phyloP scores from a whole-genome alignment of 805 yeast species.

The Hanseniaspora jakobsenii region DNA sequence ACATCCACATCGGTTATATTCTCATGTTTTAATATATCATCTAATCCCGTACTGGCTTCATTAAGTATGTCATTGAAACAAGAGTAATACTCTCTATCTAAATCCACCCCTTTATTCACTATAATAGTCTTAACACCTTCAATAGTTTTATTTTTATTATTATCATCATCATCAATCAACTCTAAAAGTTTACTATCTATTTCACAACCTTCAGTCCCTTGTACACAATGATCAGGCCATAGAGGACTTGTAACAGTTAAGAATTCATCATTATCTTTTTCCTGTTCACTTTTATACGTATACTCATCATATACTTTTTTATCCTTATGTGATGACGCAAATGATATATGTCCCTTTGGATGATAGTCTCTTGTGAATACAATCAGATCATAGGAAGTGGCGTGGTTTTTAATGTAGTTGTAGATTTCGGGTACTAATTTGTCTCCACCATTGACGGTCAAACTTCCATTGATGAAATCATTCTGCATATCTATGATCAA shows the following conservation, averaged over 20 bases:
- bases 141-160: too few species aligned
- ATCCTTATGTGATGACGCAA: conserved; percentile 55
- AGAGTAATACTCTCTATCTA: conserved; percentile 74
- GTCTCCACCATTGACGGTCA: conserved; percentile 61
- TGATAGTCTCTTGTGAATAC: conserved; percentile 86
- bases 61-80: conserved; percentile 77
- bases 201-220: conserved; percentile 52
- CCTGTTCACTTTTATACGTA: conserved; percentile 36
- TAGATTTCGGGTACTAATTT: conserved; percentile 42
- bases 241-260: conserved; percentile 30
- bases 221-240: conserved; percentile 92
- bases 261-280: conserved; percentile 20
- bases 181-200: conserved; percentile 41
- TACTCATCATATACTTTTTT: conserved; percentile 42
- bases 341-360: conserved; percentile 64
- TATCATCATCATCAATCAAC: background rate
- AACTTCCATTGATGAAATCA: conserved; percentile 67
- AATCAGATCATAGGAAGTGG: conserved; percentile 47
- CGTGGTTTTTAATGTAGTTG: conserved; percentile 32
- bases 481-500: conserved; percentile 72
- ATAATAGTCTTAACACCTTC: conserved; percentile 24
- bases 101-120: conserved; percentile 59
- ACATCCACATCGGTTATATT: conserved; percentile 50
- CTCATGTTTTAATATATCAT: conserved; percentile 34
- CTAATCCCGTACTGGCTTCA: conserved; percentile 54